Evolutionary conservation across 1,284 basidiomycete genomes (phyloP), one percentile per base, ranked within the genome.

Genomic region (Cerrena zonata): DNA sequence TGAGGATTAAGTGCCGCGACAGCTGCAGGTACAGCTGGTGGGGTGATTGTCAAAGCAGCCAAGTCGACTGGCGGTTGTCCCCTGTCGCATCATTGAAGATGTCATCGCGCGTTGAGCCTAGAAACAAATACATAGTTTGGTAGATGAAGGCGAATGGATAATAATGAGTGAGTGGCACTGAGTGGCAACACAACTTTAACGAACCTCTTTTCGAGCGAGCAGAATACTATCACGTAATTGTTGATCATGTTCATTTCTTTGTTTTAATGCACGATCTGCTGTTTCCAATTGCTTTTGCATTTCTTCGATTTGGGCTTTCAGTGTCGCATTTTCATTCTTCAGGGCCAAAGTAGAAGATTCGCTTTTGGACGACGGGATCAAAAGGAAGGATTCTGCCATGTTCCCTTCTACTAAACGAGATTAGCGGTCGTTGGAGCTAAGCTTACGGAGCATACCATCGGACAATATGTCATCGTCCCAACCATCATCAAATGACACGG

Each of bases 61-160:
- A 55, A n/a, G 1, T 47, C 51, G 12, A 51, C 53, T 11, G 56
- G 65, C 44, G 55, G n/a, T 38, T n/a, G 46, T 45, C 45, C 77
- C 75, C 53, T 77, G 78, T 47, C 69, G 72, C 18, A 69, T 65
- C 39, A 77, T 70, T 26, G 86, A 88, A 22, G 83, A 74, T 5
- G 84, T 81, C 78, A 89, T 84, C 10, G 78, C 86, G 25, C 82
- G 78, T 61, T 89, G 87, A 22, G 87, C 88, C 86, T 89, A 34
- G 4, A 41, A 5, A 53, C 22, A 51, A 48, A 37, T 39, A 7
- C 5, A 40, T 4, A n/a, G 24, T 4, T 40, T 21, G 24, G 18
- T 3, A 18, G 39, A 49, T 12, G 2, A 23, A 4, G 25, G 13
- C 2, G 23, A n/a, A 12, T 4, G 38, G 38, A 40, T 5, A 18